These are phyloP conservation scores for Penstemon barbatus DNA, from an alignment of 257 asterid genomes.

Conservation along the genomic window DNA sequence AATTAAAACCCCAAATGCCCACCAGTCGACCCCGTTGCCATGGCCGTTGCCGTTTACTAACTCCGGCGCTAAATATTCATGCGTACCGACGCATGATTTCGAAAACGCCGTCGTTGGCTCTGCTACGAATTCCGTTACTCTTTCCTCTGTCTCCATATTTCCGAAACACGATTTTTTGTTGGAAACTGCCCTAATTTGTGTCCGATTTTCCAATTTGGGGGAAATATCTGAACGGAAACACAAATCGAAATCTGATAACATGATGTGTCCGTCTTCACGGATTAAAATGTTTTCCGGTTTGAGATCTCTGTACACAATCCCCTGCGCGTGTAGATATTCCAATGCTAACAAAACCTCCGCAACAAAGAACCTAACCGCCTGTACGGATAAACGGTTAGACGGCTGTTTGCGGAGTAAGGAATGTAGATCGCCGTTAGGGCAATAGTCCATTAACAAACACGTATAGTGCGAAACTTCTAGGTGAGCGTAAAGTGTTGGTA, in stretches of 20 bases:
- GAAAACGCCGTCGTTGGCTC: slow-evolving; percentile 85
- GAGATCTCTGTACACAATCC: slow-evolving; percentile 78
- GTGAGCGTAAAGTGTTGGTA: slow-evolving; percentile 83
- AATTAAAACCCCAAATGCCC: slow-evolving; percentile 84
- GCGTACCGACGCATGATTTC: slow-evolving; percentile 83
- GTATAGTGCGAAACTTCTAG: slow-evolving; percentile 81
- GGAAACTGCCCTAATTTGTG: slow-evolving; percentile 21
- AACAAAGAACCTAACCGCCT: slow-evolving; percentile 70
- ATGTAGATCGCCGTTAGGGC: slow-evolving; percentile 85
- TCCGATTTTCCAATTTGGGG: slow-evolving; percentile 47
- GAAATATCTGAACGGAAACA: slow-evolving; percentile 59
- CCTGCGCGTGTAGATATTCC: slow-evolving; percentile 73
- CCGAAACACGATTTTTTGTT: slow-evolving; percentile 24
- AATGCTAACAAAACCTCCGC: slow-evolving; percentile 72
- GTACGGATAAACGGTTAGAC: slow-evolving; percentile 42
- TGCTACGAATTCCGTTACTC: slow-evolving; percentile 66
- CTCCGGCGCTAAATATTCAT: slow-evolving; percentile 88
- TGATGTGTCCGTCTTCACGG: slow-evolving; percentile 79
- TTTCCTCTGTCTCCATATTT: slow-evolving; percentile 37
- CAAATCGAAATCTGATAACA: slow-evolving; percentile 82
- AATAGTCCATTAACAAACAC: slow-evolving; percentile 73
- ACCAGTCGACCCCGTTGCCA: slow-evolving; percentile 96
- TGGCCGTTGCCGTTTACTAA: slow-evolving; percentile 69
- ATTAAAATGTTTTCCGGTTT: slow-evolving; percentile 80
- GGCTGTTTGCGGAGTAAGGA: slow-evolving; percentile 75